A percentile compares a stretch with the other conserved stretches of the same genome.
Conservation (phyloP, 345 rosid species). For the Trapa bicornis region DNA sequence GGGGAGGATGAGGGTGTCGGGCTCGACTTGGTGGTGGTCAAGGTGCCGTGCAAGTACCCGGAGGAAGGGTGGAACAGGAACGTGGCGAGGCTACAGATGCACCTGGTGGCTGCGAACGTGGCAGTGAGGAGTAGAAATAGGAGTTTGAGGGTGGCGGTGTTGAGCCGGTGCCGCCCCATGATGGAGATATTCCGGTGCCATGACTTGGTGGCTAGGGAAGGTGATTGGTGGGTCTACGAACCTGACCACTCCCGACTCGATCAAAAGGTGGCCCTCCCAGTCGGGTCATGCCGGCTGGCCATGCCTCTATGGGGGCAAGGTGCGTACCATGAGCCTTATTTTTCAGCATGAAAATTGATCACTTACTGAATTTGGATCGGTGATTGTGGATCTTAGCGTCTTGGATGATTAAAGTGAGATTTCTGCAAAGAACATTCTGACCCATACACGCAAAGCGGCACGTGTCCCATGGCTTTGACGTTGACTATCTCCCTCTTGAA, state of each 20-base stretch:
- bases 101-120: slow-evolving; percentile 56
- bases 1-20: slow-evolving; percentile 18
- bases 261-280: slow-evolving; percentile 60
- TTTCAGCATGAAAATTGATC: too few species aligned
- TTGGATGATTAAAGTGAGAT: too few species aligned
- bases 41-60: slow-evolving; percentile 64
- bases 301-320: slow-evolving; percentile 88
- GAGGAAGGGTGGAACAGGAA: slow-evolving; percentile 82
- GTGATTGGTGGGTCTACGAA: slow-evolving; percentile 76
- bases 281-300: slow-evolving; percentile 73
- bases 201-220: slow-evolving; percentile 60
- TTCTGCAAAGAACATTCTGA: too few species aligned
- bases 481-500: too few species aligned
- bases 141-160: slow-evolving; percentile 46
- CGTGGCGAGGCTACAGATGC: slow-evolving; percentile 68
- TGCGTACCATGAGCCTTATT: slow-evolving; percentile 8
- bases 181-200: slow-evolving; percentile 71
- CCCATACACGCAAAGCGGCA: too few species aligned
- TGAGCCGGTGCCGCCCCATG: slow-evolving; percentile 89
- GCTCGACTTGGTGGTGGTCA: slow-evolving; percentile 66
- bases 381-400: too few species aligned
- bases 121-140: slow-evolving; percentile 44
- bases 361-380: too few species aligned
- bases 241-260: slow-evolving; percentile 48
- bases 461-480: too few species aligned